Evolutionary conservation across 2,329 filamentous ascomycete genomes (phyloP), one percentile per base, ranked within the genome.

Genomic region (Ceratocystis destructans): DNA sequence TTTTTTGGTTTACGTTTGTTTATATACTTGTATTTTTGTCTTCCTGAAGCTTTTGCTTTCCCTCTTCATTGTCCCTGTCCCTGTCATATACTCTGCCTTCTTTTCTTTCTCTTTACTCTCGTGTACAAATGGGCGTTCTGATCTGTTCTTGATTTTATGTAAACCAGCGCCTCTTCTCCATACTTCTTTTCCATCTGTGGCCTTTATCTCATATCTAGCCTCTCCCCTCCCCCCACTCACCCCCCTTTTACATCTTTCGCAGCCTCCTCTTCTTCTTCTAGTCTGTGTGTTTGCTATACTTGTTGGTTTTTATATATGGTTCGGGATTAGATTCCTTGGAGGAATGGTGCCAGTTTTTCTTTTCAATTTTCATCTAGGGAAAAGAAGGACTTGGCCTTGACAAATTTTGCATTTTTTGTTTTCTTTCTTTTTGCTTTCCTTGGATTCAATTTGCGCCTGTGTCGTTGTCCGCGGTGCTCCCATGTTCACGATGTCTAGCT

Each of bases 1-100:
- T 15, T 28, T 46, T 46, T 62, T 20, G 44, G 53, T 62, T 66
- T 66, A 62, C 37, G 33, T 41, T 62, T 53, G 59, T 64, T 64
- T 41, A 53, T 59, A 59, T 22, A 46, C 15, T 61, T 59, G 31
- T 65, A 33, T 53, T 50, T 37, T 4, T 65, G 20, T 28, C 53
- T 53, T 25, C 15, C 48, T 66, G 6, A 37, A 37, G 33, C 8
- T 37, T 10, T 28, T 25, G 20, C 48, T 53, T 25, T 59, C 64
- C 45, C 22, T 28, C 33, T 15, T 33, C 44, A 22, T 57, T n/a
- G 10, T 59, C n/a, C 37, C 10, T n/a, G 10, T 59, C n/a, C 37
- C 10, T 46, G 44, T 46, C 28, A 15, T 61, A 31, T 12, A 8
- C 57, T 61, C 15, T 61, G 28, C 45, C 59, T 61, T 22, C 10